These are phyloP conservation scores for Neofusicoccum kwambonambiense DNA, from an alignment of 2,329 filamentous ascomycete species.

Conservation along the genomic window DNA sequence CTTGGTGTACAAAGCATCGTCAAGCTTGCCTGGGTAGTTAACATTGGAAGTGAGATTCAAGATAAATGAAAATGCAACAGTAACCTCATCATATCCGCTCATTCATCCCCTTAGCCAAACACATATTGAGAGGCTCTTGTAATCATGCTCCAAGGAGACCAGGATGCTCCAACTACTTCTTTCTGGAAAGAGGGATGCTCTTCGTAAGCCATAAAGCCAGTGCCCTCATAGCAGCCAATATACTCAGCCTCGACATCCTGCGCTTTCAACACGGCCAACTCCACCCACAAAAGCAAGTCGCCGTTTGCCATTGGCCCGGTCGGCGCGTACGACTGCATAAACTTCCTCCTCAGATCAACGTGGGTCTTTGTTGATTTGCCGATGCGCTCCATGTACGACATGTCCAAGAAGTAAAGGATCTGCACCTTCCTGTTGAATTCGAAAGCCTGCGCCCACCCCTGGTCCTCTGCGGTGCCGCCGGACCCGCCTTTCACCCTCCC, in stretches of 20 bases:
- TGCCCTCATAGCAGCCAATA: background rate
- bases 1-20: too few species aligned
- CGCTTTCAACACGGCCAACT: background rate
- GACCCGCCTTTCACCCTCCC: background rate
- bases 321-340: background rate
- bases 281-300: background rate
- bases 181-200: background rate
- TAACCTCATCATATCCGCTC: too few species aligned
- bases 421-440: background rate
- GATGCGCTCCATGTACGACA: background rate
- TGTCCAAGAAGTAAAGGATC: background rate
- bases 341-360: background rate
- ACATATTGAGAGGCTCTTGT: background rate
- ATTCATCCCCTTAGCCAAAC: background rate
- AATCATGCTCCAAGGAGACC: background rate
- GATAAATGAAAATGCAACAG: too few species aligned
- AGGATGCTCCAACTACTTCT: background rate
- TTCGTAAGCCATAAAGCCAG: background rate
- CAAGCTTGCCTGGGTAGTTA: too few species aligned
- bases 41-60: too few species aligned
- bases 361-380: background rate
- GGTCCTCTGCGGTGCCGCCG: background rate
- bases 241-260: constrained; percentile 1
- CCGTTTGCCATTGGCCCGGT: background rate
- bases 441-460: background rate